Percentiles rank a stretch among this genome's conserved stretches.
Evolutionary conservation across 1,139 yeast species (phyloP).

Genomic region (Yamadazyma songkhlaensis): DNA sequence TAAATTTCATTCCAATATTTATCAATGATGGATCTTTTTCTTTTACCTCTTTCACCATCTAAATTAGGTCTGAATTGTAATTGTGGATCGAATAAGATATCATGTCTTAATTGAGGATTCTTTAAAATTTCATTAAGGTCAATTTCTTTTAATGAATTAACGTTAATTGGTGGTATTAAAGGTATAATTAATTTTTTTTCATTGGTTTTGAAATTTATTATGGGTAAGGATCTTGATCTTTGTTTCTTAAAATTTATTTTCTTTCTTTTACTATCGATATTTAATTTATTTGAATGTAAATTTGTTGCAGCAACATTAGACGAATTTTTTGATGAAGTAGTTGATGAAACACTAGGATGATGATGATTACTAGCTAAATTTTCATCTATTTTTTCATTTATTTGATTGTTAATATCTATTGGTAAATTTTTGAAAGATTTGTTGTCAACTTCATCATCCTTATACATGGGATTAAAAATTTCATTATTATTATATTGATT

Average conservation of each 20-base stretch:
- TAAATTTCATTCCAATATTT: slow-evolving; percentile 81
- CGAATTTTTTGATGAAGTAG: background rate
- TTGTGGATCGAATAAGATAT: slow-evolving; percentile 88
- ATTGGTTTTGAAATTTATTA: slow-evolving; percentile 28
- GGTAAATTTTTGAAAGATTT: background rate
- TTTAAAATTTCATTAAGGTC: slow-evolving; percentile 86
- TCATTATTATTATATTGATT: slow-evolving; percentile 8
- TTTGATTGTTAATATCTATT: background rate
- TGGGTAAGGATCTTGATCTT: slow-evolving; percentile 43
- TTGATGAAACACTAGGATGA: background rate
- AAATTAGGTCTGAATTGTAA: slow-evolving; percentile 88
- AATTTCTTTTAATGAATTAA: slow-evolving; percentile 79
- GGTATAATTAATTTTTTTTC: slow-evolving; percentile 20
- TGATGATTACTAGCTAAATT: background rate
- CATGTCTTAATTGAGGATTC: slow-evolving; percentile 92
- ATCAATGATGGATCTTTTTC: slow-evolving; percentile 73
- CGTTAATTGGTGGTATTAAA: slow-evolving; percentile 76
- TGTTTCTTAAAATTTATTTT: slow-evolving; percentile 24
- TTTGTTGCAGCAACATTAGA: background rate
- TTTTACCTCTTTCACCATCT: slow-evolving; percentile 85
- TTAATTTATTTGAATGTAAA: background rate
- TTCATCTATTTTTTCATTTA: background rate
- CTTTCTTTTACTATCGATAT: background rate
- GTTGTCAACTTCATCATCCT: slow-evolving; percentile 3
- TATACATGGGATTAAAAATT: slow-evolving; percentile 7